Evolutionary conservation across 2,329 filamentous ascomycete genomes (phyloP).

Genomic region (Trichoderma lentiforme): DNA sequence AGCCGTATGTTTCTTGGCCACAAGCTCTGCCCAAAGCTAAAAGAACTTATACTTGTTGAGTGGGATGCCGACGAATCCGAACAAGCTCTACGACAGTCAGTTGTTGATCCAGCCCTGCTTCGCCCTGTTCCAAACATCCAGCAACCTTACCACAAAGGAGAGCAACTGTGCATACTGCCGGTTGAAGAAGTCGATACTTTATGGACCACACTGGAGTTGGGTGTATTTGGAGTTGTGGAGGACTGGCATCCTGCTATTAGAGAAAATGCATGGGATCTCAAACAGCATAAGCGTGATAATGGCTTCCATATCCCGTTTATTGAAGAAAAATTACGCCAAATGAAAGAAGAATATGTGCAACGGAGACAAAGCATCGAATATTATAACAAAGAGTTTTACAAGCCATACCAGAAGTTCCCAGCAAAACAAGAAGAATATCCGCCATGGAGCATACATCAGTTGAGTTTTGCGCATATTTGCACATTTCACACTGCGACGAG

Average conservation of each 20-base stretch:
- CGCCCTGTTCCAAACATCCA: background rate
- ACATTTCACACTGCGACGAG: background rate
- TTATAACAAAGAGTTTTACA: background rate
- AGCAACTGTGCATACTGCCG: background rate
- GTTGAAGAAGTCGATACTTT: background rate
- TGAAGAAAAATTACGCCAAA: background rate
- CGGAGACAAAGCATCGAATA: background rate
- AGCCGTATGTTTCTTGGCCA: background rate
- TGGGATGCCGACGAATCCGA: background rate
- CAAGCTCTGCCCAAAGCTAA: background rate
- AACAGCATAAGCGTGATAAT: background rate
- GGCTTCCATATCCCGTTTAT: background rate
- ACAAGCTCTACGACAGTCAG: background rate
- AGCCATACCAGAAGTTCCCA: background rate
- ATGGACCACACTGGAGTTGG: background rate
- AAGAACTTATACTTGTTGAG: background rate
- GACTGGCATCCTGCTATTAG: background rate
- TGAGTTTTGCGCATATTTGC: background rate
- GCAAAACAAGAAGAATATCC: background rate
- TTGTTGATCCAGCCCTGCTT: background rate
- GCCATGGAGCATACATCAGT: background rate
- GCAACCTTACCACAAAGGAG: background rate
- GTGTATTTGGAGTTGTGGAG: background rate
- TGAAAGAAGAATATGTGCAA: background rate
- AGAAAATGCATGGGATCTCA: background rate